Base-by-base conservation (phyloP, 1,284 basidiomycete species). In the Trichosporon sp. region DNA sequence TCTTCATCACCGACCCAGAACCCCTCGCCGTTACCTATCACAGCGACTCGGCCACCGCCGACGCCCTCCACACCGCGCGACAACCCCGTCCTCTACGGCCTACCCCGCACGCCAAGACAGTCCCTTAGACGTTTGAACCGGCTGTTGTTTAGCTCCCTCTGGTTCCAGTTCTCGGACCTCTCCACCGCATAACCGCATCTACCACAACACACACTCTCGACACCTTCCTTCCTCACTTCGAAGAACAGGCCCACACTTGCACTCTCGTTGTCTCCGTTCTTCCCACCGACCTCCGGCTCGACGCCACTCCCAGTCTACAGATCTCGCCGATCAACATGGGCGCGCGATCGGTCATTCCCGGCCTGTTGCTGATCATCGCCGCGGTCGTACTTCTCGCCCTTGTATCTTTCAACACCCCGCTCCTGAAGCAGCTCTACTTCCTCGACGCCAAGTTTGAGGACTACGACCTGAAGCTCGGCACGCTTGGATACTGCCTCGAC, bases 331-430 rank as follows among this genome's bases (percentile, higher is more conserved):
- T 19, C 68, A 77, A 70, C 70, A 84, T 83, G 82, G 77, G 78
- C 19, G 76, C 92, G 70, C 88, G 90, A 48, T 91, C 91, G 72
- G 92, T 92, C 14, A 94, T 92, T 1, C 93, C 94, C 19, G 93
- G 93, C 65, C 92, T 93, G 78, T 67, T 95, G 67, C 86, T 92
- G 74, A 93, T 91, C 21, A 87, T 93, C 69, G 82, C 87, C 43
- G 92, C 93, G 0, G 90, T 92, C 1, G 83, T 88, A 73, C 85
- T 94, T 56, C 88, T 96, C 65, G 91, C 90, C 7, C 81, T 94
- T 63, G 93, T 94, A 48, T 90, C 91, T 21, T 95, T 96, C 86
- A 92, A 90, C 74, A 92, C 93, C 6, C 94, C 94, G 0, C 88
- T 90, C 78, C 87, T 95, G 85, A 94, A 92, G 82, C 90, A 90